These are phyloP conservation scores for Aspergillus olivimuriae DNA, from an alignment of 495 filamentous ascomycete genomes.

Conservation along the genomic window DNA sequence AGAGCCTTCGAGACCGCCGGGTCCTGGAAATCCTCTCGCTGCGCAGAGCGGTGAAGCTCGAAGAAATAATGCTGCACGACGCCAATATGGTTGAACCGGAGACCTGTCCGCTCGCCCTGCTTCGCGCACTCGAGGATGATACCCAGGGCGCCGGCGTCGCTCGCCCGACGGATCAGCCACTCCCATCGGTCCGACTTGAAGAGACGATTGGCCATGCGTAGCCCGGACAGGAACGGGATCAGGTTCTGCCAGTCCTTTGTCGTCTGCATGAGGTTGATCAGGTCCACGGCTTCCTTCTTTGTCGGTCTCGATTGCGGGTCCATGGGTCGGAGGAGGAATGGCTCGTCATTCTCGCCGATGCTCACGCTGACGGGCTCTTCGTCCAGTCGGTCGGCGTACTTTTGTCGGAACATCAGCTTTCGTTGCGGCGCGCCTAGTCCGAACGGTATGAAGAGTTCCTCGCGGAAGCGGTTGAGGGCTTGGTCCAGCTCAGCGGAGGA, in stretches of 20 bases:
- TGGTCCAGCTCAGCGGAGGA: slow-evolving; percentile 45
- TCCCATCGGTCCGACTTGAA: slow-evolving; percentile 23
- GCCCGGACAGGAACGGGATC: slow-evolving; percentile 49
- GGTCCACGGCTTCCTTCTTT: slow-evolving; percentile 24
- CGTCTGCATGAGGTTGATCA: slow-evolving; percentile 44
- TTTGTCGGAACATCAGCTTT: slow-evolving; percentile 45
- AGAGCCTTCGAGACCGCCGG: slow-evolving; percentile 28
- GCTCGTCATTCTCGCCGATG: slow-evolving; percentile 48
- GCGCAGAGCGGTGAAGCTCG: slow-evolving; percentile 42
- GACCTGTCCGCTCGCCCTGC: slow-evolving; percentile 39
- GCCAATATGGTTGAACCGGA: slow-evolving; percentile 37
- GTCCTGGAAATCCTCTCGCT: slow-evolving; percentile 35
- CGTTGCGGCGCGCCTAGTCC: slow-evolving; percentile 51
- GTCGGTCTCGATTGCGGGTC: slow-evolving; percentile 32
- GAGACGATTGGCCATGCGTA: slow-evolving; percentile 35
- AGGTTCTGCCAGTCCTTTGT: slow-evolving; percentile 57
- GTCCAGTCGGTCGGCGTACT: slow-evolving; percentile 44
- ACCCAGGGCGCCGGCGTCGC: slow-evolving; percentile 30
- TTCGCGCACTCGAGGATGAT: slow-evolving; percentile 50
- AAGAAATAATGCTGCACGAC: slow-evolving; percentile 44
- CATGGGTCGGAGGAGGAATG: slow-evolving; percentile 45
- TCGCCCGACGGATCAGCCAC: slow-evolving; percentile 38
- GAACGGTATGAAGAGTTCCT: slow-evolving; percentile 57
- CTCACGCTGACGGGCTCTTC: slow-evolving; percentile 55
- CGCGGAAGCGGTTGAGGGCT: slow-evolving; percentile 48